A percentile compares a stretch with the other conserved stretches of the same genome.
These are phyloP conservation scores for Waltergamsia citrina DNA, from an alignment of 2,329 filamentous ascomycete species.

Conservation along the genomic window DNA sequence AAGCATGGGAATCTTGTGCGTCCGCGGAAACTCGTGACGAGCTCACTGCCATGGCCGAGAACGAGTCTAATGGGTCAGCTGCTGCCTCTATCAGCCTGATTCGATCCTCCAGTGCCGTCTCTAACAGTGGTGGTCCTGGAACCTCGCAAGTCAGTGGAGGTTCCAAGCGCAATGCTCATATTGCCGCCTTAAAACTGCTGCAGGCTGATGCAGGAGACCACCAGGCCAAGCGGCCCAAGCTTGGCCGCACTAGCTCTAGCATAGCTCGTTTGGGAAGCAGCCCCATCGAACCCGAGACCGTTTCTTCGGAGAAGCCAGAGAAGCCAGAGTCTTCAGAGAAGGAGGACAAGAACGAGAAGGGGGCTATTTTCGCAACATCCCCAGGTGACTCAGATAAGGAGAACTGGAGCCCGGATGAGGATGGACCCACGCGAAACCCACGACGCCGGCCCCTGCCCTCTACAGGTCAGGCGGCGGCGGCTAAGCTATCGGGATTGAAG, in stretches of 20 bases:
- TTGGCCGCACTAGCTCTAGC: conserved; percentile 53
- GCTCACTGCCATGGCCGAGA: conserved; percentile 70
- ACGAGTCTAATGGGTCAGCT: conserved; percentile 71
- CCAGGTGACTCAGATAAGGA: conserved; percentile 81
- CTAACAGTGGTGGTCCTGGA: conserved; percentile 24
- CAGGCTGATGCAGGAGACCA: no score
- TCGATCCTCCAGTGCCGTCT: conserved; percentile 36
- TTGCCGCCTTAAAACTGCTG: conserved; percentile 14
- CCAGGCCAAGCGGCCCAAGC: conserved; percentile 54
- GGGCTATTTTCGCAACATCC: conserved; percentile 28
- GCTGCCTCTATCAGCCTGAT: conserved; percentile 75
- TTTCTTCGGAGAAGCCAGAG: no score
- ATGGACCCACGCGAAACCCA: conserved; percentile 25
- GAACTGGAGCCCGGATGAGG: conserved; percentile 62
- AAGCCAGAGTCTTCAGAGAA: no score
- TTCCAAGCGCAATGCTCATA: conserved; percentile 54
- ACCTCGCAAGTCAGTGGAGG: conserved; percentile 32
- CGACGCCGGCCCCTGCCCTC: conserved; percentile 23
- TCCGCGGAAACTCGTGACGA: conserved; percentile 72
- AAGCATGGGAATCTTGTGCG: conserved; percentile 86
- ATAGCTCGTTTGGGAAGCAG: conserved; percentile 43
- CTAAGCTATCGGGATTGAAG: conserved; percentile 19
- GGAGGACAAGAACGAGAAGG: conserved; percentile 10
- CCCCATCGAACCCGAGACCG: no score
- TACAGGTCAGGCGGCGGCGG: conserved; percentile 8